Base-by-base conservation (phyloP, 2,329 filamentous ascomycete species). In the Mycosphaerella sp. region DNA sequence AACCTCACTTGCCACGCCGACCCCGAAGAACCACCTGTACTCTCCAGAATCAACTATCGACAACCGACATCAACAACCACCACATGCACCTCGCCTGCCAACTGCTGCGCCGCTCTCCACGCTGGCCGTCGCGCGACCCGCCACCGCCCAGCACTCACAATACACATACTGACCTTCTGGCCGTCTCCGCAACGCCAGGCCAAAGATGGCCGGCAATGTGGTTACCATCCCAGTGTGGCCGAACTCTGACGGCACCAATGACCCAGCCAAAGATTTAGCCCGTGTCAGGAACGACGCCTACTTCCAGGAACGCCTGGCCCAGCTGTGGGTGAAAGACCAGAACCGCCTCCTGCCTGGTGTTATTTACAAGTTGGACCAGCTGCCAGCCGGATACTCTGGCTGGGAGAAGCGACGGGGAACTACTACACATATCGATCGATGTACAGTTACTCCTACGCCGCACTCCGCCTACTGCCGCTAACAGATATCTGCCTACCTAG, bases 381-480 rank as follows among this genome's bases (percentile, higher is more conserved):
- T 46, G 34, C 44, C 44, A 1, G 12, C 21, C 7, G 44, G 44
- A 2, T 46, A 46, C 35, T 39, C 44, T 4, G 60, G 81, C 0
- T 77, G 74, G 59, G 72, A 79, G 42, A 71, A 74, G 21, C 47
- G 52, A 5, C 16, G 41, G 12, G 39, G 37, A 3, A 43, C 42
- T 0, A 49, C 46, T 3, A 59, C 55, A 16, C 64, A 78, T 62
- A 59, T 73, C 7, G 80, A 82, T 61, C 73, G 74, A 44, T 81
- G 52, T 54, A 37, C 30, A 34, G 30, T 34, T 8, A n/a, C 13
- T n/a, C 30, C 10, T 8, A 12, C 10, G 10, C 28, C 13, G 4
- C 6, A 4, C 4, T n/a, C 13, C 3, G 3, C 4, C 30, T 34
- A 34, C 30, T 6, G 30, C 13, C 7, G 9, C 16, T 46, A 9